Evolutionary conservation across 139 green algal species (phyloP).

Genomic region (Gonium pectorale): DNA sequence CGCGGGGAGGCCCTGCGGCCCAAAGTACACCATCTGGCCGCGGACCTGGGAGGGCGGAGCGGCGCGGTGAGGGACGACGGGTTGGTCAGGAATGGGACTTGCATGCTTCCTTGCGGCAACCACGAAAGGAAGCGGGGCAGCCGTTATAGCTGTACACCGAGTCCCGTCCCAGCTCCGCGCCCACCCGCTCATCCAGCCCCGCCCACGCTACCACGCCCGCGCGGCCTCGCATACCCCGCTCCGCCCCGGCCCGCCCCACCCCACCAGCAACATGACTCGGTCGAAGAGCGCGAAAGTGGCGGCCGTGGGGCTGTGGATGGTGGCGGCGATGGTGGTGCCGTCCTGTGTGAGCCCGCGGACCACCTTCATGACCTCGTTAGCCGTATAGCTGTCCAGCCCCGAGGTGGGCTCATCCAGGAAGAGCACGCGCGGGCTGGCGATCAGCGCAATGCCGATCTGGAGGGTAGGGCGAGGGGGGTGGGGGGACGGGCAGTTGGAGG

Average conservation of each 20-base stretch:
- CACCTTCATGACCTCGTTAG: slow-evolving; percentile 70
- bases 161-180: no score
- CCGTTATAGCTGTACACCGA: no score
- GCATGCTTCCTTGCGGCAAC: no score
- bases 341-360: slow-evolving; percentile 29
- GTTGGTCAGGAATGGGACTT: no score
- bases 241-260: no score
- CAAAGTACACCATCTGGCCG: slow-evolving; percentile 69
- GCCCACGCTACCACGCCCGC: no score
- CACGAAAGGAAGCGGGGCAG: no score
- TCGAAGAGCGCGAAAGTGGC: slow-evolving; percentile 84
- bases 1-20: slow-evolving; percentile 29
- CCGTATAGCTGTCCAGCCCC: slow-evolving; percentile 75
- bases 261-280: slow-evolving; percentile 60
- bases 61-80: no score
- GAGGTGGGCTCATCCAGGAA: slow-evolving; percentile 78
- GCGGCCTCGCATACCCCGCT: no score
- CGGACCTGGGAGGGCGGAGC: slow-evolving; percentile 18
- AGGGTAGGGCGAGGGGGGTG: no score
- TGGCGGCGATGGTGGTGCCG: slow-evolving; percentile 76
- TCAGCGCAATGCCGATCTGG: slow-evolving; percentile 75
- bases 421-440: slow-evolving; percentile 75
- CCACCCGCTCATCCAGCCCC: no score
- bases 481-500: no score
- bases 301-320: slow-evolving; percentile 82